Conservation (phyloP, 2,329 filamentous ascomycete genomes). For the Alternaria panax region DNA sequence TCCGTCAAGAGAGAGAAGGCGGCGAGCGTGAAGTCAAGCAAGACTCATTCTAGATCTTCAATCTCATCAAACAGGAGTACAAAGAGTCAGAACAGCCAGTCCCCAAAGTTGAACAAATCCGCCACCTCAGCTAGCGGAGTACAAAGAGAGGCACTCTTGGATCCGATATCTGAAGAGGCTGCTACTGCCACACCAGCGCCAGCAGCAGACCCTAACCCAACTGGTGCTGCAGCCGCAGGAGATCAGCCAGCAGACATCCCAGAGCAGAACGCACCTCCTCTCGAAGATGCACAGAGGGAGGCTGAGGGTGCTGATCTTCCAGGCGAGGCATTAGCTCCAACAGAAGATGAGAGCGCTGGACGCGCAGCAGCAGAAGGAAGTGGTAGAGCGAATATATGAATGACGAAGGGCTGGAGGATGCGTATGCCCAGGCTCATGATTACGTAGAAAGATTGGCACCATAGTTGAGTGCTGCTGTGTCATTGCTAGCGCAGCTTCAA, state of each 20-base stretch:
- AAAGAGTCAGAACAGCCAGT: neutral
- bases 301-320: neutral
- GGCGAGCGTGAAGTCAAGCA: neutral
- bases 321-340: neutral
- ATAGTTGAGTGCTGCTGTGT: neutral
- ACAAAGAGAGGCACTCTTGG: neutral
- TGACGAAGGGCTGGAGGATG: neutral
- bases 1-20: neutral
- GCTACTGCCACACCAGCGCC: neutral
- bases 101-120: neutral
- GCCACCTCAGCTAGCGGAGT: neutral
- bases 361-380: neutral
- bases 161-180: neutral
- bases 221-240: neutral
- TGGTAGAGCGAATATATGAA: neutral
- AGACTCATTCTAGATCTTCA: neutral
- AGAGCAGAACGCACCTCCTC: neutral
- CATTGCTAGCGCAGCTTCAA: neutral
- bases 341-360: neutral
- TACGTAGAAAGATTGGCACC: neutral
- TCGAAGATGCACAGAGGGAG: neutral
- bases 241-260: neutral
- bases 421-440: neutral
- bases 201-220: neutral
- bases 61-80: neutral